Base-by-base conservation (phyloP, 176 grass and related monocot species). In the Aegilops sharonensis region DNA sequence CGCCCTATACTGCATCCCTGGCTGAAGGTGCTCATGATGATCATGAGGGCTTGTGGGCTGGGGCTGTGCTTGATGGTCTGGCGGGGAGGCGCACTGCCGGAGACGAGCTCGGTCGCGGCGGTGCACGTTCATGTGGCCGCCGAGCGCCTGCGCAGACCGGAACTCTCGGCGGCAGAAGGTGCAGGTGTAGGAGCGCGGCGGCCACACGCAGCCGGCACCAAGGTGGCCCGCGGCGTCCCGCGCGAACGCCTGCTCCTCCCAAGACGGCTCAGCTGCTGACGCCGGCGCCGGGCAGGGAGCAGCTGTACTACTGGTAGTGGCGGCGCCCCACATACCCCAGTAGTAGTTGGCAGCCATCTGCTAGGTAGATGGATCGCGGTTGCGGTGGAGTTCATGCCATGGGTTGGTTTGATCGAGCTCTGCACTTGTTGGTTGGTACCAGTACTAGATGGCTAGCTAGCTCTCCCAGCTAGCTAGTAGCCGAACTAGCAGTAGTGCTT, bases 91-190 rank as follows among this genome's bases (percentile, higher is more conserved):
- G 60, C 91, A 92, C 82, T 81, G 81, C 68, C 90, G 91, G 69
- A 95, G 93, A 15, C 88, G 90, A 75, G 93, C 93, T 10, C 93
- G 91, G 70, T 95, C 93, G 67, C 93, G 89, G 72, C 93, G 93
- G 77, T 95, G 93, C 39, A 95, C 93, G 52, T 93, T 93, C 91
- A 93, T 93, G 85, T 93, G 91, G 25, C 91, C 91, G 37, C 91
- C 91, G 54, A 93, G 84, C 23, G 91, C 91, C 80, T 93, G 91
- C 24, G 91, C 91, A 5, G 93, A 95, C 32, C 93, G 91, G 78
- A 95, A 95, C 85, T 95, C 91, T 10, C 93, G 85, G 8, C 84
- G 75, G 52, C 93, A 95, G 79, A 95, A 95, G 72, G 86, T 95
- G 83, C 93, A 95, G 1, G 91, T 81, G 88, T 95, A 95, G 47